These are phyloP conservation scores for Fistulinella cinereoalba DNA, from an alignment of 1,284 basidiomycete species.

Conservation along the genomic window DNA sequence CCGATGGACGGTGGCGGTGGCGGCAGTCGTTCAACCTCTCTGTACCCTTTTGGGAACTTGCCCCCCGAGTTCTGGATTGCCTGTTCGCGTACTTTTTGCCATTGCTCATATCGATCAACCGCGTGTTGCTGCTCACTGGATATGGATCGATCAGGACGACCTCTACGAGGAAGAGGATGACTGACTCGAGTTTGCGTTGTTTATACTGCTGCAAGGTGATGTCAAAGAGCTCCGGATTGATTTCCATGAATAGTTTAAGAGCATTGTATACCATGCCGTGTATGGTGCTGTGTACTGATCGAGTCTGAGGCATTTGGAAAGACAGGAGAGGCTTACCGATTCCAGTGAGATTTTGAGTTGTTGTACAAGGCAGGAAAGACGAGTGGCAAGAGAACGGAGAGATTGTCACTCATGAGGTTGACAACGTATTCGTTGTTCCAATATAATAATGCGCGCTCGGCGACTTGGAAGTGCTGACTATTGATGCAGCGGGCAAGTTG, in stretches of 20 bases:
- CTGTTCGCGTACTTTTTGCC: constrained; percentile 75
- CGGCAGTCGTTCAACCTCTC: constrained; percentile 61
- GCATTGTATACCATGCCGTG: constrained; percentile 99
- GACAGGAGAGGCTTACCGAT: constrained; percentile 63
- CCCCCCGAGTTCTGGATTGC: constrained; percentile 71
- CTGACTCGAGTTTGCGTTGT: constrained; percentile 81
- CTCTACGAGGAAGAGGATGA: constrained; percentile 10
- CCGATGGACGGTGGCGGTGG: constrained; percentile 74
- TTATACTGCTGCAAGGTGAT: constrained; percentile 94
- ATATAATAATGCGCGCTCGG: constrained; percentile 89
- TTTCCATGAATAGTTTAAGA: constrained; percentile 98
- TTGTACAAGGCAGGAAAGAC: constrained; percentile 98
- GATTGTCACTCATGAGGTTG: constrained; percentile 98
- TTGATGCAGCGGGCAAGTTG: constrained; percentile 98
- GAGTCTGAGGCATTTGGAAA: constrained; percentile 2
- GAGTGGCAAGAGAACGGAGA: constrained; percentile 87
- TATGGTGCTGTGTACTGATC: constrained; percentile 70
- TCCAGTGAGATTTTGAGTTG: constrained; percentile 98
- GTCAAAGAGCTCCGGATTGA: constrained; percentile 95
- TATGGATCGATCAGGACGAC: constrained; percentile 10
- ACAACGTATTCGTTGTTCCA: constrained; percentile 99
- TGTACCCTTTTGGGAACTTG: constrained; percentile 64
- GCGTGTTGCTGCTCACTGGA: constrained; percentile 81
- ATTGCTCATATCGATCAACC: constrained; percentile 76
- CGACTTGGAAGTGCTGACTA: constrained; percentile 99